These are phyloP conservation scores for Ogataea trehalophila DNA, from an alignment of 805 yeast species.

Conservation along the genomic window DNA sequence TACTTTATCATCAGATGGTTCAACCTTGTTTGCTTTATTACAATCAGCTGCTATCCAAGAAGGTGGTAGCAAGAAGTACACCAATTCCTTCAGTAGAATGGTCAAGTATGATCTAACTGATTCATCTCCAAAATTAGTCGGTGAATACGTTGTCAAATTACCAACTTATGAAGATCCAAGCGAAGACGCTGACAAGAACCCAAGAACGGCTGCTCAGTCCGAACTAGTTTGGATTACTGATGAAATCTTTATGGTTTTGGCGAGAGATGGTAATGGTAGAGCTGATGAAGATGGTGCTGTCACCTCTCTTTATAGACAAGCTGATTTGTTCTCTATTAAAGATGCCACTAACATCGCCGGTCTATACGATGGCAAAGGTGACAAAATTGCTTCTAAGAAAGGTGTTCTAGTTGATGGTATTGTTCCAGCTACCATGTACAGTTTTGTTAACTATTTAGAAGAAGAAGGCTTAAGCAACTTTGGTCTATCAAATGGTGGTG, in stretches of 20 bases:
- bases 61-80: slow-evolving; percentile 26
- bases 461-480: slow-evolving; percentile 24
- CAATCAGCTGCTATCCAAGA: slow-evolving; percentile 30
- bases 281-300: slow-evolving; percentile 16
- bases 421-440: slow-evolving; percentile 23
- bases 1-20: slow-evolving; percentile 29
- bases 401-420: slow-evolving; percentile 22
- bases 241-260: slow-evolving; percentile 25
- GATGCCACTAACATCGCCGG: slow-evolving; percentile 29
- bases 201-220: slow-evolving; percentile 29
- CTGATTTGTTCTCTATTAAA: slow-evolving; percentile 24
- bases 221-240: slow-evolving; percentile 26
- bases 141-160: slow-evolving; percentile 26
- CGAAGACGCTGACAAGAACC: slow-evolving; percentile 17
- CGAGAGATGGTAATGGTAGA: slow-evolving; percentile 28
- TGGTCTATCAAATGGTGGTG: slow-evolving; percentile 32
- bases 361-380: slow-evolving; percentile 24
- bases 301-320: slow-evolving; percentile 24
- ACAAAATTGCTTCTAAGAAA: slow-evolving; percentile 21
- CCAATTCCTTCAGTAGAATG: slow-evolving; percentile 20
- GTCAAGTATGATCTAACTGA: slow-evolving; percentile 25
- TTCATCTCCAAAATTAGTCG: slow-evolving; percentile 17
- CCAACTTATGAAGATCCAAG: slow-evolving; percentile 25
- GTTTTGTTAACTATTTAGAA: slow-evolving; percentile 25
- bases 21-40: slow-evolving; percentile 20